Evolutionary conservation across 441 rosid genomes (phyloP).

Genomic region (Capsella rubella): DNA sequence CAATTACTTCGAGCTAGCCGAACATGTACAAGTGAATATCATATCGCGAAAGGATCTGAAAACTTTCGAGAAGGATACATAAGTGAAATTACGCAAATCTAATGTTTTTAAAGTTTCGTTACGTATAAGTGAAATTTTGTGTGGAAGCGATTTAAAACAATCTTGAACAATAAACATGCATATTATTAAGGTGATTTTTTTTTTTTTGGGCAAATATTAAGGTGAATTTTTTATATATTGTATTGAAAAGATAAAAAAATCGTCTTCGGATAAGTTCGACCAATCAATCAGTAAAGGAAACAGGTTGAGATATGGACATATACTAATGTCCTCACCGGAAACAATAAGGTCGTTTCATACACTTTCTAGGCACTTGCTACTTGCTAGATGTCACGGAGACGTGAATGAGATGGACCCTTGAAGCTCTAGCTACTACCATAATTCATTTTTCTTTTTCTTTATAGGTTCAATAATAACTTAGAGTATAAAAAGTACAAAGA

Average conservation of each 20-base stretch:
- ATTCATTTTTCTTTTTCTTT: constrained; percentile 6
- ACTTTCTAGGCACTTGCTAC: constrained; percentile 31
- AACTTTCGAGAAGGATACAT: background rate
- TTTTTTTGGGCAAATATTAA: background rate
- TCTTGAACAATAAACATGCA: background rate
- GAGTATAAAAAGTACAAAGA: constrained; percentile 7
- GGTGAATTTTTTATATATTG: background rate
- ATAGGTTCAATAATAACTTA: background rate
- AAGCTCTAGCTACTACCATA: constrained; percentile 30
- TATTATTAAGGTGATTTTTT: background rate
- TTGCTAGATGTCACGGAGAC: constrained; percentile 37
- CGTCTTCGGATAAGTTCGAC: constrained; percentile 14
- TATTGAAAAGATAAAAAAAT: background rate
- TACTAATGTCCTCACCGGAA: constrained; percentile 23
- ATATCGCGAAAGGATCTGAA: background rate
- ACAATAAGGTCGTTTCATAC: constrained; percentile 38
- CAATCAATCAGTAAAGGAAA: constrained; percentile 35
- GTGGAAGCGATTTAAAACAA: background rate
- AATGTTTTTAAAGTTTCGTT: background rate
- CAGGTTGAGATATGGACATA: constrained; percentile 17
- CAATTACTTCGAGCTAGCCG: constrained; percentile 2
- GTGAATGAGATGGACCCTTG: constrained; percentile 38
- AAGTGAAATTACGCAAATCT: background rate
- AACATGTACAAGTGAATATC: constrained; percentile 9
- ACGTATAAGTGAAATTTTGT: background rate